Conservation (phyloP, 2,329 filamentous ascomycete genomes). For the Penicillium occitanis region DNA sequence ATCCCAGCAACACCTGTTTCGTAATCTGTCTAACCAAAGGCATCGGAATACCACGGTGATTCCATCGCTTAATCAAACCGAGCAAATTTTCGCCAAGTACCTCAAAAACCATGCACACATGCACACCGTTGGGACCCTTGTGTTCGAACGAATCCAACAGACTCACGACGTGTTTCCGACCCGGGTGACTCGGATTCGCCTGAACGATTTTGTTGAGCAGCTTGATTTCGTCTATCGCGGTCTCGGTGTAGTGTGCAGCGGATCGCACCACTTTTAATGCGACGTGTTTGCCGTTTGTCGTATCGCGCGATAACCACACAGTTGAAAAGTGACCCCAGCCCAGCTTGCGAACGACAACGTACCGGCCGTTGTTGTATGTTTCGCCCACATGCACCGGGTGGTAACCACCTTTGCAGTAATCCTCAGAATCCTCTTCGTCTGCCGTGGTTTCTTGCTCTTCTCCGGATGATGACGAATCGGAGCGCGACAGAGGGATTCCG, state of each 20-base stretch:
- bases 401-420: conserved; percentile 99
- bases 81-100: conserved; percentile 93
- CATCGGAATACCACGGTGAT: conserved; percentile 95
- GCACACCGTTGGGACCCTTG: conserved; percentile 91
- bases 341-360: conserved; percentile 92
- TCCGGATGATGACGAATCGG: conserved; percentile 74
- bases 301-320: conserved; percentile 82
- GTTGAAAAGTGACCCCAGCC: conserved; percentile 99
- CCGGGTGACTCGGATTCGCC: conserved; percentile 91
- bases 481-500: conserved; percentile 63
- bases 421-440: conserved; percentile 97
- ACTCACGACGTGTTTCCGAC: conserved; percentile 92
- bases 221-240: conserved; percentile 98
- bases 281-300: conserved; percentile 86
- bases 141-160: conserved; percentile 96
- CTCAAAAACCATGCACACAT: conserved; percentile 99
- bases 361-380: conserved; percentile 95
- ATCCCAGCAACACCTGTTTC: conserved; percentile 90
- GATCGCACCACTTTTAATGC: conserved; percentile 97
- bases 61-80: conserved; percentile 96
- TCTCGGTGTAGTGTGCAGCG: conserved; percentile 97
- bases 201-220: conserved; percentile 94
- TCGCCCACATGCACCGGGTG: conserved; percentile 93
- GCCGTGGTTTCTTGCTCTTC: conserved; percentile 88
- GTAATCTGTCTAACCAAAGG: conserved; percentile 97